These are phyloP conservation scores for Coemansia sp. DNA, from an alignment of 192 early-diverging fungal genomes.

Conservation along the genomic window DNA sequence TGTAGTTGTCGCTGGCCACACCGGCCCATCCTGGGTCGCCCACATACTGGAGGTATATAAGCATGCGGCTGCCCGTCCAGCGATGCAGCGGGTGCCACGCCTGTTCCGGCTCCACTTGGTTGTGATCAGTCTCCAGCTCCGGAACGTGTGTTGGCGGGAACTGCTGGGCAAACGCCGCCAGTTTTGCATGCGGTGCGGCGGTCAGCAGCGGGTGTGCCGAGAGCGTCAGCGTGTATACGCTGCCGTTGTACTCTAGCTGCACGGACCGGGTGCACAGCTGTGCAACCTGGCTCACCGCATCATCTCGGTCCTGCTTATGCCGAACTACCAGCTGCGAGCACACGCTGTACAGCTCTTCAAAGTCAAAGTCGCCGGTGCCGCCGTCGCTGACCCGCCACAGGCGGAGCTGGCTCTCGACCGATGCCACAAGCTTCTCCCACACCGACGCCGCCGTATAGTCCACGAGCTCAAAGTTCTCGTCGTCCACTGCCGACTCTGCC, in stretches of 20 bases:
- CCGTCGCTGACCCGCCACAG: conserved; percentile 60
- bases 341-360: conserved; percentile 28
- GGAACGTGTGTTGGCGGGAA: conserved; percentile 43
- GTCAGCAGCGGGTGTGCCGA: conserved; percentile 39
- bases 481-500: conserved; percentile 40
- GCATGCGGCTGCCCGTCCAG: conserved; percentile 59
- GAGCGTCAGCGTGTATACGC: conserved; percentile 28
- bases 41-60: conserved; percentile 56
- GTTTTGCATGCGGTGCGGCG: conserved; percentile 3
- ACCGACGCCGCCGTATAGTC: conserved; percentile 71
- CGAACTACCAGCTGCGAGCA: conserved; percentile 24
- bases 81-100: conserved; percentile 64
- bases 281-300: conserved; percentile 28
- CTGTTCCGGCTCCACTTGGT: conserved; percentile 25
- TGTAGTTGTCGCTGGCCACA: conserved; percentile 30
- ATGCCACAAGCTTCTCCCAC: conserved; percentile 63
- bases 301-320: conserved; percentile 23
- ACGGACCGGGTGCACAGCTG: conserved; percentile 31
- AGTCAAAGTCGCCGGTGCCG: conserved; percentile 51
- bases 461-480: conserved; percentile 72
- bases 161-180: conserved; percentile 40
- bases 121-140: conserved; percentile 47
- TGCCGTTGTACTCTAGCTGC: conserved; percentile 27
- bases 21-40: conserved; percentile 25
- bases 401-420: conserved; percentile 59